Evolutionary conservation across 1,139 yeast species (phyloP).

Genomic region (Sugiyamaella neomexicana): DNA sequence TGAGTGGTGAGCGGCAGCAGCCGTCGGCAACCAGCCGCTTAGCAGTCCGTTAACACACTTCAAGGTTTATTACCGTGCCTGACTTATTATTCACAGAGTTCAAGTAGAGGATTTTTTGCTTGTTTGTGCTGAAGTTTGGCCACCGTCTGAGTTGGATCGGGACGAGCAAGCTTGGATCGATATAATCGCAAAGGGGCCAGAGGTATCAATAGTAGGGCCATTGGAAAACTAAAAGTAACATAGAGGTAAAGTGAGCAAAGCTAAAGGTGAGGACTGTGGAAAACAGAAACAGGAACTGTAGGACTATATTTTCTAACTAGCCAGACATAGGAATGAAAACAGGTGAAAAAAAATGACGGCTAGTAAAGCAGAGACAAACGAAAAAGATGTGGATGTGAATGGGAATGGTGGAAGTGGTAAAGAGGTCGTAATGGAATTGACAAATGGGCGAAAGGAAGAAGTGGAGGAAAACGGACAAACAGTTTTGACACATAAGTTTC

Average conservation of each 20-base stretch:
- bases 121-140: neutral
- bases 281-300: too few species aligned
- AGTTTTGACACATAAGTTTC: constrained; percentile 21
- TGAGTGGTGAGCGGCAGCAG: neutral
- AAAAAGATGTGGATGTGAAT: neutral
- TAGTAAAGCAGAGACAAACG: neutral
- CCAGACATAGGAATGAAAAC: neutral
- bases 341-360: neutral
- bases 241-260: too few species aligned
- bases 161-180: too few species aligned
- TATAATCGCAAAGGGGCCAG: too few species aligned
- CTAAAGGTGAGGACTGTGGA: too few species aligned
- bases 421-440: neutral
- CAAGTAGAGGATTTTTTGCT: neutral
- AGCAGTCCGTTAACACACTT: neutral
- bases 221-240: too few species aligned
- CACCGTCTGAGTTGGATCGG: neutral
- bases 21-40: neutral
- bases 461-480: neutral
- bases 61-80: neutral
- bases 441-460: neutral
- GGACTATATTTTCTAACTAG: neutral
- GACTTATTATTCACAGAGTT: neutral
- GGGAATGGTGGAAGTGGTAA: neutral
- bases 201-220: too few species aligned